phyloP scores from a whole-genome alignment of 495 filamentous ascomycete species.

The Rusavskia elegans region DNA sequence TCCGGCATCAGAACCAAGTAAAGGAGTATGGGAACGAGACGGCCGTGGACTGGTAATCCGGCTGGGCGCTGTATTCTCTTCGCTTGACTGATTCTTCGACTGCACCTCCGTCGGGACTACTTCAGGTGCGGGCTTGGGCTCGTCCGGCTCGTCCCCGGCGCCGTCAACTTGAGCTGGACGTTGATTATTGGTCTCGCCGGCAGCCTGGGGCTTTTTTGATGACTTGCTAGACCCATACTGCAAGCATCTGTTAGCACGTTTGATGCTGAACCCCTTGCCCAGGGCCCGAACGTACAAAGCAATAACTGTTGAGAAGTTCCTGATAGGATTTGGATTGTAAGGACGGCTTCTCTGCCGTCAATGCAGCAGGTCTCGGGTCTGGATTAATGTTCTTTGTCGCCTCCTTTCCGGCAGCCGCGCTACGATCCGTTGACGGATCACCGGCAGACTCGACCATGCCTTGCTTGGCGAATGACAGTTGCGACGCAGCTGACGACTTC shows the following conservation, averaged over 20 bases:
- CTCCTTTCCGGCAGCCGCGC: neutral
- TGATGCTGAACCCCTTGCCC: constrained; percentile 2
- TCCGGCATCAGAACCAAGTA: constrained; percentile 6
- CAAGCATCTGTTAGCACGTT: constrained; percentile 15
- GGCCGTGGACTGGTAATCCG: constrained; percentile 12
- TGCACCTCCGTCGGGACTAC: constrained; percentile 4
- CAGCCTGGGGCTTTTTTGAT: constrained; percentile 12
- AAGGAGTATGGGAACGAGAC: constrained; percentile 18
- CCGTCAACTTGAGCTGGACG: constrained; percentile 10
- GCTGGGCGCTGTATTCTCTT: constrained; percentile 10
- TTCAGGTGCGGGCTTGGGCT: neutral
- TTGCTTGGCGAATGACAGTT: constrained; percentile 14
- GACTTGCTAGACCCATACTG: constrained; percentile 36
- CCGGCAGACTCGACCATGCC: neutral
- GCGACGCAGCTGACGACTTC: constrained; percentile 26
- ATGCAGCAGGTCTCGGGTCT: constrained; percentile 27
- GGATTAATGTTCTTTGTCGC: neutral
- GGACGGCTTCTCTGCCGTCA: constrained; percentile 44
- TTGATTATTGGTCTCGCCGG: constrained; percentile 7
- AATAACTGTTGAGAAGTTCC: constrained; percentile 93
- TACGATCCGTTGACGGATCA: neutral
- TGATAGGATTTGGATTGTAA: constrained; percentile 76
- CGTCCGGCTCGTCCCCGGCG: constrained; percentile 1
- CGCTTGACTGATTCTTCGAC: constrained; percentile 9
- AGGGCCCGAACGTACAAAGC: constrained; percentile 68